Base-by-base conservation (phyloP, 2,329 filamentous ascomycete genomes). In the Penicillium polonicum region DNA sequence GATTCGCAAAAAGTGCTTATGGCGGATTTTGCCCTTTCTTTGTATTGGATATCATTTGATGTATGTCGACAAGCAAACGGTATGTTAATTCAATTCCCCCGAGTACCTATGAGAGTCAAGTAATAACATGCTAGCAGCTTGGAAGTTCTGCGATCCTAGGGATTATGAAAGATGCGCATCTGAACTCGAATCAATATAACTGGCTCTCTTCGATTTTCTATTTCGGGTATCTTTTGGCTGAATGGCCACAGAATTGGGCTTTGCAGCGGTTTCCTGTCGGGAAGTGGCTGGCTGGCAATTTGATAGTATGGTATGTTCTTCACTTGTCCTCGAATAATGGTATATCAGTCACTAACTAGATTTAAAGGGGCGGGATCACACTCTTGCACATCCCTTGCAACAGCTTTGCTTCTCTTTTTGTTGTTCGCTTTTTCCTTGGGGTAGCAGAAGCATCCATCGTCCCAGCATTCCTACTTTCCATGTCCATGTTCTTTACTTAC, bases 401-500 rank as follows among this genome's bases (percentile, higher is more conserved):
- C 41, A 76, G 70, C 60, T 83, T 79, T 58, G 78, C 71, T 6
- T 77, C 79, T 0, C 74, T 85, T 0, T 70, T 83, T 39, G 72
- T 76, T 0, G 73, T 78, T 23, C 77, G 83, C 0, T 80, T 84
- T 63, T 70, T 84, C 13, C 74, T 84, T 0, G 82, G 82, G 3
- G 74, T 80, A 17, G 78, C 79, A 1, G 82, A 85, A 66, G 80
- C 82, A 2, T 80, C 76, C 10, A 78, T 83, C 43, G 79, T 78
- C 0, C 83, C 83, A 0, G 78, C 76, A 0, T 80, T 83, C 45
- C 61, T 77, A 12, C 69, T 77, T 17, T 73, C 59, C 19, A 61
- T 80, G 60, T 74, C 70, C 5, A 74, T 75, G 69, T 74, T 75
- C 52, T 74, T 73, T 58, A 74, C 70, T 1, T 74, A 73, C 46